Base-by-base conservation (phyloP, 2,329 filamentous ascomycete genomes). In the Stemphylium lycopersici region DNA sequence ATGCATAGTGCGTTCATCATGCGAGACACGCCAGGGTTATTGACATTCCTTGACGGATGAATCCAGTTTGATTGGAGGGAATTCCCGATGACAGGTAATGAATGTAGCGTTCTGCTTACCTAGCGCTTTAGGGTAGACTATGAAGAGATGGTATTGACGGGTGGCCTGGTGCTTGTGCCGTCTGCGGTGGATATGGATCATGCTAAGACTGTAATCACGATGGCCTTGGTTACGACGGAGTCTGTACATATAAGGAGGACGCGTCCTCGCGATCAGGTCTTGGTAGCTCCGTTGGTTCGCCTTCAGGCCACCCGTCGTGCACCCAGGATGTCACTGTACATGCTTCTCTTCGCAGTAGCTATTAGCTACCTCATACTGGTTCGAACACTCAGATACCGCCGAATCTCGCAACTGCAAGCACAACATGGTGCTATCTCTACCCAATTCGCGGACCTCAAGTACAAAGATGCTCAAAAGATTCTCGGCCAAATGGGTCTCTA, bases 381-480 rank as follows among this genome's bases (percentile, higher is more conserved):
- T 4, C 22, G 45, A 31, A 20, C 13, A 11, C 49, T 57, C 13
- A 32, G 54, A 38, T 57, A 57, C 36, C 53, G 44, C 12, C 53
- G 53, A 3, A 33, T 56, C 15, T 13, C 46, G 6, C 32, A 44
- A 15, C 32, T 52, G 20, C 53, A 52, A 32, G 29, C 40, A 37
- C 48, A 50, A 11, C 33, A 57, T 46, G 49, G 49, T 4, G 39
- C 26, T 32, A 50, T 36, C n/a, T 11, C 48, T 8, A 41, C 18
- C 22, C 15, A 49, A 12, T 52, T 57, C 29, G 18, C 29, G n/a
- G 32, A 50, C 12, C 22, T 53, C 26, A 52, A 48, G 11, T 57
- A 57, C 33, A 36, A 36, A 45, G 54, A 47, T 47, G 54, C 49
- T 13, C 49, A 53, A 31, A 33, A 32, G 13, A 48, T 48, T 22